phyloP scores from a whole-genome alignment of 2,329 filamentous ascomycete species.

The Stachybotrys chlorohalonatus region DNA sequence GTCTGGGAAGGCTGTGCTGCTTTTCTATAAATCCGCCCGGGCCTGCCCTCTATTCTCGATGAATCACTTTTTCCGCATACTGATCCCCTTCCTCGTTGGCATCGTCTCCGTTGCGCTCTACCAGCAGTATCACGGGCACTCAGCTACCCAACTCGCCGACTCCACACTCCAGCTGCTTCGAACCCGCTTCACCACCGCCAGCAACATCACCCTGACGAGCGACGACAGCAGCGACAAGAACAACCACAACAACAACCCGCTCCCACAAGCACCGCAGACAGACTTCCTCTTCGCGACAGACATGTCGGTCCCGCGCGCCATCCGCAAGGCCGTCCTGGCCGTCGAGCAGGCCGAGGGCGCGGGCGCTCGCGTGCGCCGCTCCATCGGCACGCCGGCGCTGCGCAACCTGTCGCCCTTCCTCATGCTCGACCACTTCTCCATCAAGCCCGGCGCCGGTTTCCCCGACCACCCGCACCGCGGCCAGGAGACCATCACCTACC shows the following conservation, averaged over 20 bases:
- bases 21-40: conserved; percentile 10
- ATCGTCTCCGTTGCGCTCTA: conserved; percentile 17
- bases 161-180: conserved; percentile 8
- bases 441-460: conserved; percentile 75
- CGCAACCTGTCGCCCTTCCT: conserved; percentile 87
- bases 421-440: conserved; percentile 90
- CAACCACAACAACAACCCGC: conserved; percentile 3
- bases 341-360: conserved; percentile 81
- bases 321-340: conserved; percentile 76
- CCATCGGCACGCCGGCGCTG: conserved; percentile 74
- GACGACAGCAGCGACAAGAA: no score
- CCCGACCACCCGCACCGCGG: conserved; percentile 80
- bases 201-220: conserved; percentile 3
- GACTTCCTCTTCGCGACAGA: conserved; percentile 28
- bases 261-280: background rate
- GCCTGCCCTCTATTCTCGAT: conserved; percentile 13
- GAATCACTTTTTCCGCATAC: conserved; percentile 18
- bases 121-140: conserved; percentile 10
- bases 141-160: conserved; percentile 7
- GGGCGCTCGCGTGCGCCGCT: conserved; percentile 77
- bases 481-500: conserved; percentile 82
- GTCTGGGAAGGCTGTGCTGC: background rate
- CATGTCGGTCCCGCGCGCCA: conserved; percentile 63
- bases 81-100: conserved; percentile 18
- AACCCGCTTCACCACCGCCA: conserved; percentile 1